These are phyloP conservation scores for Penicillium brasilianum DNA, from an alignment of 2,329 filamentous ascomycete genomes.

Conservation along the genomic window DNA sequence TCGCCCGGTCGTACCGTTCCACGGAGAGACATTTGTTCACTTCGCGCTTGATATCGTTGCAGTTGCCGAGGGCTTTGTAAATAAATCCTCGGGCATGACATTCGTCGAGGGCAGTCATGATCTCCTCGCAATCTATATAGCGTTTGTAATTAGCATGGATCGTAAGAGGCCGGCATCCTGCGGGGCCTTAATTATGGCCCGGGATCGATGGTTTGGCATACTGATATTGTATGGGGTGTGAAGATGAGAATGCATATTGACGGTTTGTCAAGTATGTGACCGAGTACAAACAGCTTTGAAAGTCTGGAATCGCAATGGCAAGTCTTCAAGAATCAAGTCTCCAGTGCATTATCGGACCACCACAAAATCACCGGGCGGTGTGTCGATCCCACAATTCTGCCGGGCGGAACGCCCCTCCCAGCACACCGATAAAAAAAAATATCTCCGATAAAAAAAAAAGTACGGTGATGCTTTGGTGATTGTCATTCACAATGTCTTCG, in stretches of 20 bases:
- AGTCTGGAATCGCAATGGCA: background rate
- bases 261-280: background rate
- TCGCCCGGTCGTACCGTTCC: constrained; percentile 78
- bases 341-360: background rate
- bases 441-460: constrained; percentile 37
- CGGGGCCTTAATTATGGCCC: background rate
- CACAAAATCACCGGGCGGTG: constrained; percentile 34
- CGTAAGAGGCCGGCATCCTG: constrained; percentile 4
- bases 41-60: constrained; percentile 81
- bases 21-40: constrained; percentile 84
- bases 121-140: constrained; percentile 80
- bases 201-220: constrained; percentile 50
- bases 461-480: constrained; percentile 21
- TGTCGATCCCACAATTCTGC: constrained; percentile 36
- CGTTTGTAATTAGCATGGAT: constrained; percentile 16
- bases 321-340: background rate
- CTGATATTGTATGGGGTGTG: constrained; percentile 91
- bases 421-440: constrained; percentile 34
- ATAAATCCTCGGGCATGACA: constrained; percentile 93
- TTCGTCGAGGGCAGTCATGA: constrained; percentile 92
- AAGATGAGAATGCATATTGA: constrained; percentile 91
- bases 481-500: constrained; percentile 47
- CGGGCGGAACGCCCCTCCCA: constrained; percentile 36
- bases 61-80: constrained; percentile 87
- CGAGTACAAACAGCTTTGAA: background rate